phyloP scores from a whole-genome alignment of 2,329 filamentous ascomycete species.

The Sporothrix luriei region DNA sequence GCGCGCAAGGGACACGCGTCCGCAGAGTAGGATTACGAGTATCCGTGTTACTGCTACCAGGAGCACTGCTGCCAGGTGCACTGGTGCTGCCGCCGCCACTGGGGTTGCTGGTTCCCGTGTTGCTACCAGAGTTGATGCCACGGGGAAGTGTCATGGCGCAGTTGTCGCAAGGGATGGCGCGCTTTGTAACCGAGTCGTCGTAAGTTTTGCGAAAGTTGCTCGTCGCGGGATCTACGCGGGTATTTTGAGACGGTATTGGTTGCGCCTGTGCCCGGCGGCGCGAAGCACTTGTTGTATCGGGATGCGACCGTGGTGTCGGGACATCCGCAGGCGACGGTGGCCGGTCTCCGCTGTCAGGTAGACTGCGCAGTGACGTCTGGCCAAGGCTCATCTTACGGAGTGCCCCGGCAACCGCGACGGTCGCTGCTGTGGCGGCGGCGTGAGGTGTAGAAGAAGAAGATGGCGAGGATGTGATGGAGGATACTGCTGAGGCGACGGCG shows the following conservation, averaged over 20 bases:
- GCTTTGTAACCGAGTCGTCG: constrained; percentile 65
- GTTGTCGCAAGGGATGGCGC: constrained; percentile 67
- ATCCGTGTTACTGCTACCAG: constrained; percentile 36
- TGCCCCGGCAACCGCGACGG: constrained; percentile 50
- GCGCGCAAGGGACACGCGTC: constrained; percentile 62
- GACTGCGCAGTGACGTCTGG: not conserved
- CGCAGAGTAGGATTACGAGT: constrained; percentile 59
- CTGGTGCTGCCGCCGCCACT: constrained; percentile 2
- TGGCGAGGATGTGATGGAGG: constrained; percentile 39
- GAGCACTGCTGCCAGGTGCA: constrained; percentile 20
- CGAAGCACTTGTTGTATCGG: constrained; percentile 18
- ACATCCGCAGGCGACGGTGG: not conserved
- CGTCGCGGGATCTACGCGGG: not conserved
- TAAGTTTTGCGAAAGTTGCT: constrained; percentile 61
- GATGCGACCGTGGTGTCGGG: constrained; percentile 20
- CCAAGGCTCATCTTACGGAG: constrained; percentile 54
- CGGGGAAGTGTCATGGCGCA: constrained; percentile 66
- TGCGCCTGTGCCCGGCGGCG: constrained; percentile 18
- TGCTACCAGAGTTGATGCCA: constrained; percentile 5
- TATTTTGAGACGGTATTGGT: not conserved
- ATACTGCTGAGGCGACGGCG: constrained; percentile 45
- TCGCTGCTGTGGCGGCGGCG: constrained; percentile 39
- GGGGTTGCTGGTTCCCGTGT: not conserved
- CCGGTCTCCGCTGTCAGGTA: constrained; percentile 18
- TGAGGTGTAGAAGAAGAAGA: constrained; percentile 41